Conservation (phyloP, 768 basidiomycete genomes). For the Cantharellus cinnabarinus region DNA sequence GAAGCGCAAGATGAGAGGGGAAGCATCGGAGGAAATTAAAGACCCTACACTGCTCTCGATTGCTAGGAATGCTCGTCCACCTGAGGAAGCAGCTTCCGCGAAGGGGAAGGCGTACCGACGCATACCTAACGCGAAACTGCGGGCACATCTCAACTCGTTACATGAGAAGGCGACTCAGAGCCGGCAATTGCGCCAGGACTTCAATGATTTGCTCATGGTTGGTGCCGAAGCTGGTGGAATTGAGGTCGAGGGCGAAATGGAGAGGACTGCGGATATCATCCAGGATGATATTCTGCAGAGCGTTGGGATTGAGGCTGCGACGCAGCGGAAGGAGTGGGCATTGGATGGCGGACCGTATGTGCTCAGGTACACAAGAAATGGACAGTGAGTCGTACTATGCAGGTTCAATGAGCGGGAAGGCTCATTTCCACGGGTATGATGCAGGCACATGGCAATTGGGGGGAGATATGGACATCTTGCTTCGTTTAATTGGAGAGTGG, state of each 20-base stretch:
- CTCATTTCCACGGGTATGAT: not conserved
- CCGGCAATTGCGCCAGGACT: slow-evolving; percentile 38
- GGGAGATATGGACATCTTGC: slow-evolving; percentile 73
- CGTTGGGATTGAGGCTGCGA: slow-evolving; percentile 55
- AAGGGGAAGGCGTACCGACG: not conserved
- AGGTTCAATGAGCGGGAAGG: not conserved
- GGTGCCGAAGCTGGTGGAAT: slow-evolving; percentile 48
- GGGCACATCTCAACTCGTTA: not conserved
- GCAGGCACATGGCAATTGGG: slow-evolving; percentile 68
- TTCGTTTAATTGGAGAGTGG: slow-evolving; percentile 85
- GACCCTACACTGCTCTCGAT: no score
- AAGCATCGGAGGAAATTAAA: no score
- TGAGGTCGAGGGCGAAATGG: slow-evolving; percentile 58
- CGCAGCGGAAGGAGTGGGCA: slow-evolving; percentile 55
- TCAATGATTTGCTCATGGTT: slow-evolving; percentile 43
- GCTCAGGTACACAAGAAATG: slow-evolving; percentile 75
- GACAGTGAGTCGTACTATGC: slow-evolving; percentile 34
- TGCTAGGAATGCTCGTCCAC: no score
- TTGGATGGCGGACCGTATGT: slow-evolving; percentile 75
- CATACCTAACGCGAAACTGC: not conserved
- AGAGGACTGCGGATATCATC: slow-evolving; percentile 71
- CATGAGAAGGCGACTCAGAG: slow-evolving; percentile 8
- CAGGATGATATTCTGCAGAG: slow-evolving; percentile 54
- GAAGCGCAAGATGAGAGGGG: no score
- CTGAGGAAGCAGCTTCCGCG: no score